phyloP scores from a whole-genome alignment of 2,329 filamentous ascomycete species.

The Proliferodiscus dingleyae region DNA sequence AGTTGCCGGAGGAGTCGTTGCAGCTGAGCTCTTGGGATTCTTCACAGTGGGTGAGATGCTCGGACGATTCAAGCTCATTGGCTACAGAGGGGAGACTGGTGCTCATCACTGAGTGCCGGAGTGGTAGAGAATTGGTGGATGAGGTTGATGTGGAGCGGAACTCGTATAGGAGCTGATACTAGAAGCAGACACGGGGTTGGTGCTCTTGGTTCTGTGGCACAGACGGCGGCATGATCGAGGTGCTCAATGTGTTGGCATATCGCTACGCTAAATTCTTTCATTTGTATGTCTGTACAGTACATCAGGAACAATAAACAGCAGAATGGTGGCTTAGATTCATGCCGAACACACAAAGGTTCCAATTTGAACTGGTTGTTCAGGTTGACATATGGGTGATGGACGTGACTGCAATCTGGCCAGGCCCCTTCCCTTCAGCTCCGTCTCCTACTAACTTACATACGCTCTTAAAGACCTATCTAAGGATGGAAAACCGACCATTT shows the following conservation, averaged over 20 bases:
- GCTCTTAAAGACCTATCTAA: too few relatives aligned
- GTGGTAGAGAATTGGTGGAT: neutral
- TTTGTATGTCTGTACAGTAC: constrained; percentile 26
- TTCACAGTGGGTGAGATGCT: constrained; percentile 98
- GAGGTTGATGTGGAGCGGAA: too few relatives aligned
- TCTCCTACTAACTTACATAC: too few relatives aligned
- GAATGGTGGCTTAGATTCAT: constrained; percentile 20
- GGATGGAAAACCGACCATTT: too few relatives aligned
- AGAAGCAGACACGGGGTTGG: constrained; percentile 12
- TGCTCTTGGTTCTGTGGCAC: constrained; percentile 4
- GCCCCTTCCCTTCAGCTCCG: too few relatives aligned
- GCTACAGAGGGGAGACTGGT: constrained; percentile 70
- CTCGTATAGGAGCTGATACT: neutral
- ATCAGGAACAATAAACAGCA: constrained; percentile 23
- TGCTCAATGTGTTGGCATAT: constrained; percentile 18
- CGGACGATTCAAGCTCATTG: constrained; percentile 89
- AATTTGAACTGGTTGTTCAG: neutral
- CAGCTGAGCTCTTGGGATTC: constrained; percentile 88
- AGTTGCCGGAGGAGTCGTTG: constrained; percentile 68
- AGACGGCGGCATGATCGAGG: constrained; percentile 2
- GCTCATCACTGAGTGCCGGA: constrained; percentile 47
- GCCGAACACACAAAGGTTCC: neutral
- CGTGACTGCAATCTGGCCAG: neutral
- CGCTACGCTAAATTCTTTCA: constrained; percentile 20
- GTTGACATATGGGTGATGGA: neutral